Percentiles rank a stretch among this genome's conserved stretches.
Conservation (phyloP, 306 rosid species). For the Malus orientalis region DNA sequence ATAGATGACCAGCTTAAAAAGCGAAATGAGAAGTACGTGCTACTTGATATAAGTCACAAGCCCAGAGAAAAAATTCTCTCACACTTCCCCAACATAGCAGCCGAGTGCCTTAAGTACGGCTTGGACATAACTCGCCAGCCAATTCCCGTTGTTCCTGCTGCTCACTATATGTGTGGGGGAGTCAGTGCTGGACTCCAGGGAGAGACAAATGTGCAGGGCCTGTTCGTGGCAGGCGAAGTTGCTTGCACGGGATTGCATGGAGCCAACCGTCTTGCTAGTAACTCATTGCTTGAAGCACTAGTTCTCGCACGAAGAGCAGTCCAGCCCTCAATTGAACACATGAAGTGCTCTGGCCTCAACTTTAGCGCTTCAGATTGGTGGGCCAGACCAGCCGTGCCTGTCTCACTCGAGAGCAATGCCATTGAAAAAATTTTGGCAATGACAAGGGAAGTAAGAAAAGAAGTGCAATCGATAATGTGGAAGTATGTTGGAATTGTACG, state of each 20-base stretch:
- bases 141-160: constrained; percentile 90
- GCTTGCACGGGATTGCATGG: constrained; percentile 98
- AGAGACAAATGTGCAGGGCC: constrained; percentile 74
- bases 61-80: constrained; percentile 58
- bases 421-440: constrained; percentile 25
- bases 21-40: constrained; percentile 67
- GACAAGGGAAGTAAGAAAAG: constrained; percentile 58
- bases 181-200: constrained; percentile 88
- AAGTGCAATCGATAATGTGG: constrained; percentile 75
- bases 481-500: constrained; percentile 76
- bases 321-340: constrained; percentile 70
- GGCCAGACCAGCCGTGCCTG: constrained; percentile 54
- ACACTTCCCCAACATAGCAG: constrained; percentile 78
- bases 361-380: constrained; percentile 45
- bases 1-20: constrained; percentile 91
- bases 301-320: constrained; percentile 91
- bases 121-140: constrained; percentile 78
- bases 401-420: constrained; percentile 32
- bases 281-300: constrained; percentile 94
- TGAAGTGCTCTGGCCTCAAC: constrained; percentile 49
- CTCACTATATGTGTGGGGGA: constrained; percentile 98
- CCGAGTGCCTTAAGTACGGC: constrained; percentile 63
- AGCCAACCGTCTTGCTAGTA: constrained; percentile 93
- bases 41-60: constrained; percentile 84
- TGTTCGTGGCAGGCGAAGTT: constrained; percentile 91